These are phyloP conservation scores for Yarrowia sp. DNA, from an alignment of 805 yeast genomes.

Conservation along the genomic window DNA sequence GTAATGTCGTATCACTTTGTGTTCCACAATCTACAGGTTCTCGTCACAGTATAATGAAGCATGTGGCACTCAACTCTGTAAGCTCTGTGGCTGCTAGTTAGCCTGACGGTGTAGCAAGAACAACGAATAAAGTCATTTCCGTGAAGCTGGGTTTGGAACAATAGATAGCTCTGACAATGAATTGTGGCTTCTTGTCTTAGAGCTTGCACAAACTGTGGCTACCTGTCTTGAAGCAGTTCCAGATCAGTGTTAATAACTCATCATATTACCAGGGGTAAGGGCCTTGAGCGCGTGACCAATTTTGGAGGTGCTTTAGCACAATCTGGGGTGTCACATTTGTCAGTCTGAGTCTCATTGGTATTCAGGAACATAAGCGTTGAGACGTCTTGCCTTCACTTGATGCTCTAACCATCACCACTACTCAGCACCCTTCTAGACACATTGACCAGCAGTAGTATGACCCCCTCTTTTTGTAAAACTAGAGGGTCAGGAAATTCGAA, in stretches of 20 bases:
- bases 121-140: not conserved
- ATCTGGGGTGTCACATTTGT: not conserved
- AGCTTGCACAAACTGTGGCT: not conserved
- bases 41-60: not conserved
- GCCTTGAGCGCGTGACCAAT: not conserved
- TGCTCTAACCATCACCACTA: too few species aligned
- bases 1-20: too few species aligned
- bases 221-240: not conserved
- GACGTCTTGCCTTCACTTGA: too few species aligned
- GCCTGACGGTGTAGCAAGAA: not conserved
- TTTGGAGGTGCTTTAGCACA: not conserved
- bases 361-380: too few species aligned
- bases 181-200: not conserved
- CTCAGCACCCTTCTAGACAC: too few species aligned
- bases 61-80: not conserved
- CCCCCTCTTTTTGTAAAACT: too few species aligned
- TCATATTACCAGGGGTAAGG: not conserved
- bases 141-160: not conserved
- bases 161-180: not conserved
- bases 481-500: too few species aligned
- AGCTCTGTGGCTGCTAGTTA: not conserved
- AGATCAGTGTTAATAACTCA: not conserved
- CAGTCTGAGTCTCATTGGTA: too few species aligned
- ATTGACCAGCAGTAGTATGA: too few species aligned
- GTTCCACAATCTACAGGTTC: not conserved